Percentiles rank a stretch among this genome's conserved stretches.
Conservation (phyloP, 225 moss, liverwort and hornwort species). For the Neckera pumila region DNA sequence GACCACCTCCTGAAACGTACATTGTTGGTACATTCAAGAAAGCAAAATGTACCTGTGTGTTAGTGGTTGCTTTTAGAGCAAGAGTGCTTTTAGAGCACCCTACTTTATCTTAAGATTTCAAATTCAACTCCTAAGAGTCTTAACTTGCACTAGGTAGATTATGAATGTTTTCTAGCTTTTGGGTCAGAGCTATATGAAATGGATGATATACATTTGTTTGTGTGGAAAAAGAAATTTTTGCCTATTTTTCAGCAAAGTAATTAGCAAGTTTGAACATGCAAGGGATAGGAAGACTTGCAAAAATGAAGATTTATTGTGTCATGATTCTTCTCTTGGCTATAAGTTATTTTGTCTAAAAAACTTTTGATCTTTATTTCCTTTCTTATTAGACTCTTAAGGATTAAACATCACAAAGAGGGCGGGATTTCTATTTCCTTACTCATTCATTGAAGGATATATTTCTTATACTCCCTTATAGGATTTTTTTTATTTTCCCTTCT, state of each 20-base stretch:
- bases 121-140: background rate
- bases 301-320: background rate
- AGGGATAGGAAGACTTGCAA: too few relatives aligned
- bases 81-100: too few relatives aligned
- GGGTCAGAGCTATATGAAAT: fast-evolving
- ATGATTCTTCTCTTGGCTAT: too few relatives aligned
- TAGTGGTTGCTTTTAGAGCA: too few relatives aligned
- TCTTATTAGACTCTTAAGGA: fast-evolving
- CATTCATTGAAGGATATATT: background rate
- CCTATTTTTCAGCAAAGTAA: fast-evolving
- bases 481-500: background rate
- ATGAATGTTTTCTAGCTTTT: background rate
- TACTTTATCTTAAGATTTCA: background rate
- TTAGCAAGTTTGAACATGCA: fast-evolving
- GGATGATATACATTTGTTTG: fast-evolving
- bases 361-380: fast-evolving
- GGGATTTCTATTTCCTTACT: background rate
- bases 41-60: too few relatives aligned
- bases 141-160: background rate
- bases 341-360: background rate
- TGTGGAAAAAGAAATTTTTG: background rate
- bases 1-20: too few relatives aligned
- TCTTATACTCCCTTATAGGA: background rate
- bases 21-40: too few relatives aligned
- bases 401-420: background rate